Evolutionary conservation across 257 asterid species (phyloP).

Genomic region (Pogostemon cablin): DNA sequence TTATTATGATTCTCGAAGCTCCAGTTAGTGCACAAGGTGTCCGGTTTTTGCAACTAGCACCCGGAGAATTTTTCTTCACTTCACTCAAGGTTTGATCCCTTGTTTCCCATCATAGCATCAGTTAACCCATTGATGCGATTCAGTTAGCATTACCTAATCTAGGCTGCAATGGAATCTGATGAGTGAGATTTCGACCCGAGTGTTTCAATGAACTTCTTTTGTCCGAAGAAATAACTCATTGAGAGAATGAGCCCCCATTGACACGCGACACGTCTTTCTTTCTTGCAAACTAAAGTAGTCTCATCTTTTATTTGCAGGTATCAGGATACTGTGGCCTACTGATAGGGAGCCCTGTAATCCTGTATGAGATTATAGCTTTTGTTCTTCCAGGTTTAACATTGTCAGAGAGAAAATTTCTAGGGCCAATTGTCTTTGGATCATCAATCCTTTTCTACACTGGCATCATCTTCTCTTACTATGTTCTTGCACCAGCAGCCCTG

Average conservation of each 20-base stretch:
- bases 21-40: constrained; percentile 80
- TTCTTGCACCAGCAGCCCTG: constrained; percentile 94
- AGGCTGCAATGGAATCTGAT: no score
- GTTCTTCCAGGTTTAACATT: constrained; percentile 82
- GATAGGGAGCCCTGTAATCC: constrained; percentile 76
- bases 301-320: constrained; percentile 52
- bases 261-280: neutral
- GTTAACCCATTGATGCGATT: no score
- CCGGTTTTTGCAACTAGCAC: constrained; percentile 88
- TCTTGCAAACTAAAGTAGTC: neutral
- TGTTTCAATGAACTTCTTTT: neutral
- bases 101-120: no score
- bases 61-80: constrained; percentile 94
- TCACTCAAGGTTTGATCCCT: constrained; percentile 64
- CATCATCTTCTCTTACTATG: constrained; percentile 73
- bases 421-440: constrained; percentile 86
- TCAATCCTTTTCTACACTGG: constrained; percentile 88
- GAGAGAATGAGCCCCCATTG: no score
- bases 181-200: no score
- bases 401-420: constrained; percentile 77
- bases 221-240: neutral
- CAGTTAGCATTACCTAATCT: no score
- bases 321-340: constrained; percentile 91
- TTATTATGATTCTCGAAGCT: constrained; percentile 81
- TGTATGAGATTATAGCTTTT: constrained; percentile 87